Evolutionary conservation across 2,329 filamentous ascomycete species (phyloP).

Genomic region (Hymenotorrendiella dingleyae): DNA sequence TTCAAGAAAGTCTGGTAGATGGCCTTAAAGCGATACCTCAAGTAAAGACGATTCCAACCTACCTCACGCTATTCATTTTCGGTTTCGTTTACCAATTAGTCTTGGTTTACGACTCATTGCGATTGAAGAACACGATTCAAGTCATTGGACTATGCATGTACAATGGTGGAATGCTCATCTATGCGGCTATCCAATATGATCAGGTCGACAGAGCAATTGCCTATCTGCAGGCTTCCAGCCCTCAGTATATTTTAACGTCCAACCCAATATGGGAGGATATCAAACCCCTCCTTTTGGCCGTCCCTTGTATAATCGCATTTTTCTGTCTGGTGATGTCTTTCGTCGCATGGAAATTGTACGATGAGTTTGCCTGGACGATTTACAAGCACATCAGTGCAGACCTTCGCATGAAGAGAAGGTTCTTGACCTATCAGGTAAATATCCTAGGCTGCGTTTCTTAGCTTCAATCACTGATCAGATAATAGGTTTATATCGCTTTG

Average conservation of each 20-base stretch:
- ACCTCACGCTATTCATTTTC: conserved; percentile 94
- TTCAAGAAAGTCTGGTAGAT: conserved; percentile 58
- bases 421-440: conserved; percentile 86
- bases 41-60: conserved; percentile 79
- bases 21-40: conserved; percentile 47
- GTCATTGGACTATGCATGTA: conserved; percentile 91
- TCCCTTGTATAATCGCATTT: conserved; percentile 76
- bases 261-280: conserved; percentile 61
- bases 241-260: conserved; percentile 30
- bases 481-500: conserved; percentile 89
- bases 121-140: conserved; percentile 97
- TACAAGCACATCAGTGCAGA: conserved; percentile 99
- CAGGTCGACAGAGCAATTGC: conserved; percentile 74
- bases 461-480: conserved; percentile 8
- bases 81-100: conserved; percentile 89
- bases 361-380: conserved; percentile 98
- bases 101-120: conserved; percentile 87
- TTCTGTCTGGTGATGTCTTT: conserved; percentile 68
- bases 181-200: conserved; percentile 86
- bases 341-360: conserved; percentile 90
- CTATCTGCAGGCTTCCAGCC: conserved; percentile 39
- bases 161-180: conserved; percentile 86
- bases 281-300: conserved; percentile 73
- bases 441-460: background rate
- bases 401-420: conserved; percentile 92